Percentiles rank a stretch among this genome's conserved stretches.
Conservation (phyloP, 495 filamentous ascomycete genomes). For the Hypoxylon fuscum region DNA sequence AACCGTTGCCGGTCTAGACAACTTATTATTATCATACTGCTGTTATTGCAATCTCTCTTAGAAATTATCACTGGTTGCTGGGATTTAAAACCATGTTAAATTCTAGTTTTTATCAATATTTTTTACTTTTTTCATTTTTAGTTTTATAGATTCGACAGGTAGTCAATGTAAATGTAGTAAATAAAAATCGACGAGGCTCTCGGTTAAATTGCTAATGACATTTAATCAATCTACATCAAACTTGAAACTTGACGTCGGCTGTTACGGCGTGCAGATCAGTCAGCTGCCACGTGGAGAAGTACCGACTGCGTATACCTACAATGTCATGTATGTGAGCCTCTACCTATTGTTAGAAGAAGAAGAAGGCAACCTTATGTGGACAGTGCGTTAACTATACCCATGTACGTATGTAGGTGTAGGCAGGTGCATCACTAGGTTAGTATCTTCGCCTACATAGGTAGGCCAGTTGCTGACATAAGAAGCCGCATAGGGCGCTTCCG, state of each 20-base stretch:
- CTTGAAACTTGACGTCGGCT: constrained; percentile 29
- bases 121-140: too few species aligned
- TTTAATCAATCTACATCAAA: constrained; percentile 1
- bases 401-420: constrained; percentile 7
- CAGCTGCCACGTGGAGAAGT: constrained; percentile 40
- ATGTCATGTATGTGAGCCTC: too few species aligned
- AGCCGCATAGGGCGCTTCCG: too few species aligned
- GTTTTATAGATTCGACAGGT: too few species aligned
- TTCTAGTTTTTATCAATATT: too few species aligned
- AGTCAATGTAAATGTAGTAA: background rate
- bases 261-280: constrained; percentile 33
- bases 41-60: constrained; percentile 11
- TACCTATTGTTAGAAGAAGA: too few species aligned
- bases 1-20: too few species aligned
- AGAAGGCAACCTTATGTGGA: too few species aligned
- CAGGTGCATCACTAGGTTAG: background rate
- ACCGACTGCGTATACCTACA: constrained; percentile 19
- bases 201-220: background rate
- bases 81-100: too few species aligned
- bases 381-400: background rate
- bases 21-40: constrained; percentile 10
- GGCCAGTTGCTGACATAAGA: too few species aligned
- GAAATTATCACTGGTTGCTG: too few species aligned
- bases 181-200: background rate
- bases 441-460: constrained; percentile 1